These are phyloP conservation scores for Paradendryphiella salina DNA, from an alignment of 2,329 filamentous ascomycete species.

Conservation along the genomic window DNA sequence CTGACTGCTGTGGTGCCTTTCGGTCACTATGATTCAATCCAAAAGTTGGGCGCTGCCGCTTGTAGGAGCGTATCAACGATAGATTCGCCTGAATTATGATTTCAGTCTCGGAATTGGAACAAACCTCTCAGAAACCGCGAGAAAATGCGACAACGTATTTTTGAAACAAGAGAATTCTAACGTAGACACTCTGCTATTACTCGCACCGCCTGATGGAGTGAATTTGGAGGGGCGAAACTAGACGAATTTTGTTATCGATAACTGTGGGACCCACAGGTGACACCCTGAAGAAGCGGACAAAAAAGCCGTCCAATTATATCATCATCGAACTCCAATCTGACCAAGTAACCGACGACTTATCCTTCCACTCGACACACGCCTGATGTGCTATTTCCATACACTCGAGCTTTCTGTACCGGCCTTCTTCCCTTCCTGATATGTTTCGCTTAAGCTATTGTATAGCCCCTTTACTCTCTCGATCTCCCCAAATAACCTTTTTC, in stretches of 20 bases:
- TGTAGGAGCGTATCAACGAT: neutral
- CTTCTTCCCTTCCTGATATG: slow-evolving; percentile 24
- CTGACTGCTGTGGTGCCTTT: neutral
- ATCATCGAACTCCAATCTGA: neutral
- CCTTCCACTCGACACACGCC: neutral
- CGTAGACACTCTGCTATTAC: neutral
- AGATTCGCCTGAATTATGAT: neutral
- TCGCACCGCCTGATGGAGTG: neutral
- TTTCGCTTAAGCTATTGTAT: slow-evolving; percentile 20
- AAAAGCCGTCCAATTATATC: neutral
- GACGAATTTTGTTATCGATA: slow-evolving; percentile 28
- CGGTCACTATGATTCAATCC: neutral
- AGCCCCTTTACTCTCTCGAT: slow-evolving; percentile 55
- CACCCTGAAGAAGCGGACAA: slow-evolving; percentile 3
- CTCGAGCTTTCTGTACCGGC: slow-evolving; percentile 17
- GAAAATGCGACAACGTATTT: no score
- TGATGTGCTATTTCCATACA: slow-evolving; percentile 18
- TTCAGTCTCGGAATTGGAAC: neutral
- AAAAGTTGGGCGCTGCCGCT: neutral
- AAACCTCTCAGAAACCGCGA: no score
- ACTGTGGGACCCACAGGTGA: slow-evolving; percentile 19
- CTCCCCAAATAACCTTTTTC: slow-evolving; percentile 39
- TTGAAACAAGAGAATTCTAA: neutral
- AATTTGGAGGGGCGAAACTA: slow-evolving; percentile 14
- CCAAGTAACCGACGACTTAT: no score